Conservation (phyloP, 495 filamentous ascomycete genomes). For the Hyaloscypha finlandica region DNA sequence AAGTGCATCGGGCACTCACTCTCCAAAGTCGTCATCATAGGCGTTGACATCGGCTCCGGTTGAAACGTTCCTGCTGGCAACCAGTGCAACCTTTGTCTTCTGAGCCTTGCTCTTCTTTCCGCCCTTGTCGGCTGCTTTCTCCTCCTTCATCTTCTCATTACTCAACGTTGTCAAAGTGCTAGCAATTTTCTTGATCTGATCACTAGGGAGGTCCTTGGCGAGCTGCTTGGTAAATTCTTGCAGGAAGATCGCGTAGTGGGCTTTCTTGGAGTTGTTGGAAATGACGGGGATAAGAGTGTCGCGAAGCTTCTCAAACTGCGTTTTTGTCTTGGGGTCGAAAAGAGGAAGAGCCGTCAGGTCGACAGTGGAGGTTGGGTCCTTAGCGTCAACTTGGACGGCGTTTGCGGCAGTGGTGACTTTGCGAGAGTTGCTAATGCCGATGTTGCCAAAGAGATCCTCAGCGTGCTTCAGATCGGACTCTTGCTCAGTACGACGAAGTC, state of each 20-base stretch:
- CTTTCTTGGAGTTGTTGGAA: conserved; percentile 74
- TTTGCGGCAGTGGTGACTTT: conserved; percentile 55
- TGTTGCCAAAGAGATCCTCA: conserved; percentile 82
- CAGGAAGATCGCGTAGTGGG: conserved; percentile 84
- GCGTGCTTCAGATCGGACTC: conserved; percentile 90
- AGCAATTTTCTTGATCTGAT: conserved; percentile 93
- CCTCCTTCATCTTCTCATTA: conserved; percentile 99
- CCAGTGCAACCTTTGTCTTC: conserved; percentile 87
- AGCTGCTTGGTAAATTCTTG: conserved; percentile 89
- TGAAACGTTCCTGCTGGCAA: conserved; percentile 64
- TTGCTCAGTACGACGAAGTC: conserved; percentile 75
- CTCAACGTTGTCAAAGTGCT: conserved; percentile 79
- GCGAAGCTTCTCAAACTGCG: conserved; percentile 75
- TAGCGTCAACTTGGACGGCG: conserved; percentile 65
- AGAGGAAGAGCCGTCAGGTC: conserved; percentile 77
- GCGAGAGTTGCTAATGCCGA: conserved; percentile 72
- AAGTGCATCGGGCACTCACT: conserved; percentile 51
- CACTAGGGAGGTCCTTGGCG: conserved; percentile 81
- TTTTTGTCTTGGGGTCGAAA: conserved; percentile 87
- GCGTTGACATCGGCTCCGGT: conserved; percentile 64
- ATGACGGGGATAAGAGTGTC: conserved; percentile 77
- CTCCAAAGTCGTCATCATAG: conserved; percentile 80
- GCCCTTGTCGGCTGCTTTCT: conserved; percentile 91
- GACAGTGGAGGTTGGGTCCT: conserved; percentile 73
- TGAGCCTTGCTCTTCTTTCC: conserved; percentile 95